A percentile compares a stretch with the other conserved stretches of the same genome.
phyloP scores from a whole-genome alignment of 1,139 yeast species.

The Lodderomyces parapsilosis region DNA sequence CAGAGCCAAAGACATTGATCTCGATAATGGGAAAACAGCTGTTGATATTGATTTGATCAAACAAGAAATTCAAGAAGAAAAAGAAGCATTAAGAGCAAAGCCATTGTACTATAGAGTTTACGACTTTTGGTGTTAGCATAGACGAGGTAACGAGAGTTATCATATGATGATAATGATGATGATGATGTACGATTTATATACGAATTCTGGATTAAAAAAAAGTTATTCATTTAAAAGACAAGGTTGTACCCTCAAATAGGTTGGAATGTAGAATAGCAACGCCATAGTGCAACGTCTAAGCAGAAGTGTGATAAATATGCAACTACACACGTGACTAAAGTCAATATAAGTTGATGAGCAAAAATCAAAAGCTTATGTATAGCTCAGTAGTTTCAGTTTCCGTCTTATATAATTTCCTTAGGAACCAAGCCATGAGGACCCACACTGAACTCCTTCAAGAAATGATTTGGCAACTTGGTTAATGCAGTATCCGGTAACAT shows the following conservation, averaged over 20 bases:
- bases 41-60: conserved; percentile 36
- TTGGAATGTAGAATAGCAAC: too few species aligned
- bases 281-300: too few species aligned
- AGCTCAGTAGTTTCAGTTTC: too few species aligned
- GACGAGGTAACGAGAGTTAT: too few species aligned
- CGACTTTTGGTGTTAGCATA: conserved; percentile 31
- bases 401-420: conserved; percentile 18
- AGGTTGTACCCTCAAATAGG: too few species aligned
- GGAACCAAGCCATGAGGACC: conserved; percentile 46
- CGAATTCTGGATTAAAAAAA: too few species aligned
- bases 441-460: conserved; percentile 39
- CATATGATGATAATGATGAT: not conserved
- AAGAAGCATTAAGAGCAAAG: conserved; percentile 25
- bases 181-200: not conserved
- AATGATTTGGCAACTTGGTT: conserved; percentile 36
- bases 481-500: conserved; percentile 30
- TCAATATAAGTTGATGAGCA: too few species aligned
- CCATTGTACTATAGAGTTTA: conserved; percentile 32
- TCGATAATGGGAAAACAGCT: conserved; percentile 40
- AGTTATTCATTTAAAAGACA: too few species aligned
- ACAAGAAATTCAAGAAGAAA: conserved; percentile 39
- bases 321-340: too few species aligned
- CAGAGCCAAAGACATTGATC: conserved; percentile 32
- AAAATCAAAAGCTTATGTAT: too few species aligned
- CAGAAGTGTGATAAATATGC: too few species aligned